Evolutionary conservation across 2,329 filamentous ascomycete genomes (phyloP), one percentile per base, ranked within the genome.

Genomic region (Phaeosphaeria sp.): DNA sequence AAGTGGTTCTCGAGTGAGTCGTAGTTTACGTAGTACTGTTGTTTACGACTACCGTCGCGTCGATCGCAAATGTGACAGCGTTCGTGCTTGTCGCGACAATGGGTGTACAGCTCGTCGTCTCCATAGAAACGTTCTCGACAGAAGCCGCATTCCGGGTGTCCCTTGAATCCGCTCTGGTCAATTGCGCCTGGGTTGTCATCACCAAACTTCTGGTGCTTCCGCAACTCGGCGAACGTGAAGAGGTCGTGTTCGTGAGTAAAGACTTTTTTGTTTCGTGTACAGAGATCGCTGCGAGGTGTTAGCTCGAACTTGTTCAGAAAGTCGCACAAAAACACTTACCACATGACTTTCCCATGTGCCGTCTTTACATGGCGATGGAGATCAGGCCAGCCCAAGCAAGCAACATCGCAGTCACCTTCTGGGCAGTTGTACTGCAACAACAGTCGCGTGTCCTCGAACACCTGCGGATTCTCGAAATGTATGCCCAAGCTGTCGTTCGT

Each of bases 181-280:
- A 91, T 83, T 0, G 93, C 90, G 33, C 95, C 94, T 3, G 94
- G 93, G 63, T 90, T 90, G 74, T 98, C 92, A 71, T 99, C 95
- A 56, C 95, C 95, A 62, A 90, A 88, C 61, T 87, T 91, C 84
- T 98, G 96, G 76, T 99, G 95, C 69, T 87, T 91, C 66, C 91
- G 88, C 49, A 98, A 82, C 66, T 94, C 92, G 62, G 89, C 86
- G 60, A 88, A 85, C 0, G 91, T 90, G 76, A 97, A 98, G 1
- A 99, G 84, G 62, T 96, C 92, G 74, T 99, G 95, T 78, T 99
- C 95, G 78, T 99, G 95, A 1, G 95, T 97, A 69, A 99, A 99
- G 33, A 97, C 93, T 74, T 97, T 97, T 80, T 99, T 99, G 81
- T 97, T 93, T 59, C 93, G 84, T 6, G 93, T 91, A 78, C 93